Percentiles rank a stretch among this genome's conserved stretches.
Evolutionary conservation across 2,329 filamentous ascomycete species (phyloP).

Genomic region (Aschersonia sp.): DNA sequence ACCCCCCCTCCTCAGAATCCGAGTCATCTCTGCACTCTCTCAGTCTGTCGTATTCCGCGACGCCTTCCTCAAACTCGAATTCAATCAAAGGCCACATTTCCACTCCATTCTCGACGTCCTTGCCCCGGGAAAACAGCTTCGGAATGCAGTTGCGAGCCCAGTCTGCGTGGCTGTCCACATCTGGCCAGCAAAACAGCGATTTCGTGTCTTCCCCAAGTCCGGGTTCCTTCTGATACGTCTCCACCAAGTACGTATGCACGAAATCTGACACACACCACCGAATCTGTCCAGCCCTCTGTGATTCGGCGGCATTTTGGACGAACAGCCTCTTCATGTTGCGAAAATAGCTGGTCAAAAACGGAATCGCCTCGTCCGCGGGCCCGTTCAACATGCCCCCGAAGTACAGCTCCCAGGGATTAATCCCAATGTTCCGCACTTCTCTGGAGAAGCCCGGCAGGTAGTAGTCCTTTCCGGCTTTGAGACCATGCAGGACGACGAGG

Average conservation of each 20-base stretch:
- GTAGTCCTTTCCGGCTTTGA: slow-evolving; percentile 1
- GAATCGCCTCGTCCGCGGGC: slow-evolving; percentile 1
- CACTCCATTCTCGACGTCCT: slow-evolving; percentile 5
- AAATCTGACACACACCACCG: slow-evolving; percentile 18
- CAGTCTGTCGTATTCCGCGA: slow-evolving; percentile 8
- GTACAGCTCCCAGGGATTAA: slow-evolving; percentile 5
- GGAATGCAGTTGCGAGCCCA: slow-evolving; percentile 14
- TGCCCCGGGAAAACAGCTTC: background rate
- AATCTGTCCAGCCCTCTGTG: slow-evolving; percentile 5
- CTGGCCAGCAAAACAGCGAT: slow-evolving; percentile 18
- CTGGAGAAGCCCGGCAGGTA: slow-evolving; percentile 13
- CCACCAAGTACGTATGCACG: slow-evolving; percentile 12
- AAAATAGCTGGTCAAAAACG: slow-evolving; percentile 5
- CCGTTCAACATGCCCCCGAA: background rate
- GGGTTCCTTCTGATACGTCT: slow-evolving; percentile 11
- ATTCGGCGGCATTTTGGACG: background rate
- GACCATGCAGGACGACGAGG: slow-evolving; percentile 12
- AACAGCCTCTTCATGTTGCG: slow-evolving; percentile 14
- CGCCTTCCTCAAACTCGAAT: slow-evolving; percentile 10
- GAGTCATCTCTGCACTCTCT: slow-evolving; percentile 1
- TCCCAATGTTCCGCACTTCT: slow-evolving; percentile 14
- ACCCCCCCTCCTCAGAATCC: slow-evolving; percentile 2
- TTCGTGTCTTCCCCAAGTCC: slow-evolving; percentile 12
- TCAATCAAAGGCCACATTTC: slow-evolving; percentile 15
- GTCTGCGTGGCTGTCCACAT: slow-evolving; percentile 13